A percentile compares a stretch with the other conserved stretches of the same genome.
Conservation (phyloP, 306 rosid species). For the Hippophae rhamnoides region DNA sequence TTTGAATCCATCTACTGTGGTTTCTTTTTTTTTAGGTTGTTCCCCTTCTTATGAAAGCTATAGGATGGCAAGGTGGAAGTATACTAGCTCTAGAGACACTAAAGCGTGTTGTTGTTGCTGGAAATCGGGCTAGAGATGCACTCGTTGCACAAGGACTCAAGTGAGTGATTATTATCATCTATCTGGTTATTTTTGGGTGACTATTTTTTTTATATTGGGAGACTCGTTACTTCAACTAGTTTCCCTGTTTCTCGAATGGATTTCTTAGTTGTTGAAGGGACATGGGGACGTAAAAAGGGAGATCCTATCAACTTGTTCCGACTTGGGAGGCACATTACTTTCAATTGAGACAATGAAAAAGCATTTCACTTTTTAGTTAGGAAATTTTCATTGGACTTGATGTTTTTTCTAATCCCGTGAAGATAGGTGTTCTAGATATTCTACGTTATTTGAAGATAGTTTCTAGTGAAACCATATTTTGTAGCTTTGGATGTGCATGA, state of each 20-base stretch:
- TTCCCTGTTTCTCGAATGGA: no score
- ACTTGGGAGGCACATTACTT: no score
- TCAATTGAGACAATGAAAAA: no score
- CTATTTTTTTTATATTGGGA: no score
- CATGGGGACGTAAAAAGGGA: no score
- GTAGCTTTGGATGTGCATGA: no score
- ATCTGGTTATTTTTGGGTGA: no score
- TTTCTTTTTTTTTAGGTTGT: conserved; percentile 59
- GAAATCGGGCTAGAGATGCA: conserved; percentile 99
- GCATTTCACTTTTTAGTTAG: no score
- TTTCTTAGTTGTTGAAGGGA: no score
- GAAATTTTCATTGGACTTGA: not conserved
- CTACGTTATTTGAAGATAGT: not conserved
- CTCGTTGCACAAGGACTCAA: conserved; percentile 99
- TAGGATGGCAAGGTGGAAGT: conserved; percentile 99
- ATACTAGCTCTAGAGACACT: conserved; percentile 95
- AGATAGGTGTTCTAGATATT: not conserved
- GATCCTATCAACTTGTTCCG: no score
- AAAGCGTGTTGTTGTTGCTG: conserved; percentile 98
- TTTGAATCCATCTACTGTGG: conserved; percentile 2
- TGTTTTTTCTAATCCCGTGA: not conserved
- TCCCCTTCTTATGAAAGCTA: conserved; percentile 95
- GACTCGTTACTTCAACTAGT: no score
- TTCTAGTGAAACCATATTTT: not conserved
- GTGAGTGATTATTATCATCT: conserved; percentile 37